These are phyloP conservation scores for Colletotrichum cordylinicola DNA, from an alignment of 2,329 filamentous ascomycete genomes.

Conservation along the genomic window DNA sequence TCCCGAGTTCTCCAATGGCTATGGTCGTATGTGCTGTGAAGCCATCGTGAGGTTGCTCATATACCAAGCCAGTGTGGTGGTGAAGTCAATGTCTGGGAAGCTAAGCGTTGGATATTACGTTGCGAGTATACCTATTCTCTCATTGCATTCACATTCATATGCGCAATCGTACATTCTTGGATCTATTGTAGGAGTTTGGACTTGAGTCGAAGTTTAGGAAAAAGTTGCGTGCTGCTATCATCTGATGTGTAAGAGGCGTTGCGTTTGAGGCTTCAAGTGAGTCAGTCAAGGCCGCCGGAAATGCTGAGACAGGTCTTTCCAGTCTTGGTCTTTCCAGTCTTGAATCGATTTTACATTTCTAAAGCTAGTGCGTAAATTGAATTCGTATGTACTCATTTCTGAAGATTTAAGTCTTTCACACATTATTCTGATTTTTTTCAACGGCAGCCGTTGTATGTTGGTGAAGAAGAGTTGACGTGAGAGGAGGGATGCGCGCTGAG, in stretches of 20 bases:
- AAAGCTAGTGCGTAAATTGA: neutral
- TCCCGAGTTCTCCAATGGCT: neutral
- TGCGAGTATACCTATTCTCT: neutral
- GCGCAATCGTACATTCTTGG: neutral
- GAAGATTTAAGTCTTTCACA: neutral
- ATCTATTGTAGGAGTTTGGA: neutral
- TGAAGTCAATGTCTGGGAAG: neutral
- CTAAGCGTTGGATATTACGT: neutral
- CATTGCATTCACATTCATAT: neutral
- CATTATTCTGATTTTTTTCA: neutral
- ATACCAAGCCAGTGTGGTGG: neutral
- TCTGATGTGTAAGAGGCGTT: neutral
- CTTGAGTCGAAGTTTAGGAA: neutral
- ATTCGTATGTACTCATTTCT: neutral
- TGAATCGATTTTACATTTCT: neutral
- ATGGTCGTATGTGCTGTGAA: neutral
- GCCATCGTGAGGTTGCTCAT: neutral
- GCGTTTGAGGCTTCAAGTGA: neutral
- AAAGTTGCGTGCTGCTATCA: neutral
- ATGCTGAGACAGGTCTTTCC: neutral
- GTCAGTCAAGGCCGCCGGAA: neutral
- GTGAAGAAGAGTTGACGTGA: neutral
- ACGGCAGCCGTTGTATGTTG: neutral
- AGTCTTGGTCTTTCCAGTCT: neutral
- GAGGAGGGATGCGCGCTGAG: neutral